phyloP scores from a whole-genome alignment of 441 rosid species.

The Erysimum pusillum region DNA sequence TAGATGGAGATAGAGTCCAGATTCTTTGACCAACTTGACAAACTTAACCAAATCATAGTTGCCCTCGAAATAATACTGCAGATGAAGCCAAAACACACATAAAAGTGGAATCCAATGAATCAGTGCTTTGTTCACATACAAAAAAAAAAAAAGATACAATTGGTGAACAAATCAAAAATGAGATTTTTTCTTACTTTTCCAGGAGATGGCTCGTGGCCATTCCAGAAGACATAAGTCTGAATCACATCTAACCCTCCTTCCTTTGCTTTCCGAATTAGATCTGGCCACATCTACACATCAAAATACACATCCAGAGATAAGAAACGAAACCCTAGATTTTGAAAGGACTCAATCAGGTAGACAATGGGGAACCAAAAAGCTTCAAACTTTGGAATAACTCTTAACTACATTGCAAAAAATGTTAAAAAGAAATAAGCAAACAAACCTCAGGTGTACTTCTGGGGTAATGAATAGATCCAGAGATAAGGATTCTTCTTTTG shows the following conservation, averaged over 20 bases:
- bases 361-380: slow-evolving; percentile 28
- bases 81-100: slow-evolving; percentile 42
- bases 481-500: slow-evolving; percentile 89
- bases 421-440: slow-evolving; percentile 17
- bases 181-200: slow-evolving; percentile 67
- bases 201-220: slow-evolving; percentile 93
- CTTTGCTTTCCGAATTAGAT: slow-evolving; percentile 92
- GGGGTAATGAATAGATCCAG: slow-evolving; percentile 99
- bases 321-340: slow-evolving; percentile 29
- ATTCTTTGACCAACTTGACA: slow-evolving; percentile 78
- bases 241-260: slow-evolving; percentile 98
- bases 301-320: slow-evolving; percentile 36
- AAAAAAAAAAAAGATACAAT: too few species aligned
- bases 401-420: slow-evolving; percentile 50
- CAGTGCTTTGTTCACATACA: too few species aligned
- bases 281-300: slow-evolving; percentile 94
- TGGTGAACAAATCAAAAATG: slow-evolving; percentile 8
- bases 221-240: slow-evolving; percentile 98
- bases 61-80: slow-evolving; percentile 84
- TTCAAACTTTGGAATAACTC: slow-evolving; percentile 20
- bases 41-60: slow-evolving; percentile 90
- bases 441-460: slow-evolving; percentile 98
- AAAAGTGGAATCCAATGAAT: slow-evolving; percentile 43
- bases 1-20: slow-evolving; percentile 91
- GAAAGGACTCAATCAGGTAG: slow-evolving; percentile 18